Evolutionary conservation across 129 eudicot genomes (phyloP).

Genomic region (Chrysanthemum lavandulifolium): DNA sequence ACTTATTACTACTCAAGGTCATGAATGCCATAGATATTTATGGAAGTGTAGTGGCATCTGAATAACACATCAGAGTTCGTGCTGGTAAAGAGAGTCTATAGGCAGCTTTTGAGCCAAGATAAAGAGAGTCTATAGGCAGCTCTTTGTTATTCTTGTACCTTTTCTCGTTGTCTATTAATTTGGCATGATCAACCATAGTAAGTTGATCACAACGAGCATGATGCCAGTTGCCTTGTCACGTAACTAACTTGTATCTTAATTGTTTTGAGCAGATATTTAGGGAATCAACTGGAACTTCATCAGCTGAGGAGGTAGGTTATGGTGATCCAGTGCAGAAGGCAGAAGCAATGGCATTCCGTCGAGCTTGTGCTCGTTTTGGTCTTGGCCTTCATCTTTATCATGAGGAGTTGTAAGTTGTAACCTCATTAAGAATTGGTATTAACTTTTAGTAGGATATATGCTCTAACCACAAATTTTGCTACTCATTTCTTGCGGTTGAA

Average conservation of each 20-base stretch:
- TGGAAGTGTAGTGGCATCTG: too few species aligned
- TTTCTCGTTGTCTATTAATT: too few species aligned
- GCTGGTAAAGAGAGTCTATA: too few species aligned
- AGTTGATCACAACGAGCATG: too few species aligned
- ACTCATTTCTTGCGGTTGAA: slow-evolving; percentile 13
- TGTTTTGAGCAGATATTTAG: slow-evolving; percentile 53
- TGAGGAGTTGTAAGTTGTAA: slow-evolving; percentile 50
- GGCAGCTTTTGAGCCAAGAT: too few species aligned
- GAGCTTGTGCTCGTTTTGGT: slow-evolving; percentile 99
- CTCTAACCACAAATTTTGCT: slow-evolving; percentile 28
- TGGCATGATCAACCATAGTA: too few species aligned
- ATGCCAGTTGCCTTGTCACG: neutral
- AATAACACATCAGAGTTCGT: too few species aligned
- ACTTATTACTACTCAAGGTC: too few species aligned
- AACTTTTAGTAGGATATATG: neutral
- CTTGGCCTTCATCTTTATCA: slow-evolving; percentile 97
- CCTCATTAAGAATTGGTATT: slow-evolving; percentile 10
- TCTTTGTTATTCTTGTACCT: too few species aligned
- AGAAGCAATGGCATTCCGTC: slow-evolving; percentile 92
- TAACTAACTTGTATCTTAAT: slow-evolving; percentile 11
- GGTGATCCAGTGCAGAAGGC: slow-evolving; percentile 95
- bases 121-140: too few species aligned
- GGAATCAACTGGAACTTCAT: slow-evolving; percentile 89
- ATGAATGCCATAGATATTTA: too few species aligned
- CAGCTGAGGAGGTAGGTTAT: slow-evolving; percentile 46